Evolutionary conservation across 257 asterid genomes (phyloP).

Genomic region (Nicotiana noctiflora): DNA sequence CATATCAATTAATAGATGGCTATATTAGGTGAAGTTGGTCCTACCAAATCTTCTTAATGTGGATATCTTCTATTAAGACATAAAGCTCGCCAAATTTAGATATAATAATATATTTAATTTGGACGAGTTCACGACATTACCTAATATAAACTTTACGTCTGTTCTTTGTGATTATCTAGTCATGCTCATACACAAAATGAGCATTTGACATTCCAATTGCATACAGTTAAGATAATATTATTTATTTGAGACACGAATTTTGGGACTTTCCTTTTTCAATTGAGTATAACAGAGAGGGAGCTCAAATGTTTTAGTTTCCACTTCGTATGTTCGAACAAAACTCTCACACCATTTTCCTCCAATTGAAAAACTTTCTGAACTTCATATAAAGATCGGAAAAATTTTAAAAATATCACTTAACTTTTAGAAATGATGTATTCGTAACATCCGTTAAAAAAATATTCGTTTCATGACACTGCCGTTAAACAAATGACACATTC

Average conservation of each 20-base stretch:
- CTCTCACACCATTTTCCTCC: too few relatives aligned
- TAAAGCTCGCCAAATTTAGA: not conserved
- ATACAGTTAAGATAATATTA: too few relatives aligned
- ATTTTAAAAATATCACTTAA: too few relatives aligned
- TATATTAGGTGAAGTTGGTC: not conserved
- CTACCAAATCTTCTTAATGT: conserved; percentile 16
- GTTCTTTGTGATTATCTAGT: conserved; percentile 8
- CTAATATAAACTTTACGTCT: not conserved
- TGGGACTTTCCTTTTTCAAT: not conserved
- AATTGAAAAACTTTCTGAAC: too few relatives aligned
- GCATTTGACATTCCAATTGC: too few relatives aligned
- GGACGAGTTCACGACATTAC: not conserved
- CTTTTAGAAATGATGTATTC: too few relatives aligned
- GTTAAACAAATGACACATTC: too few relatives aligned
- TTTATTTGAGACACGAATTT: too few relatives aligned
- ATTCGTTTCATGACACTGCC: too few relatives aligned
- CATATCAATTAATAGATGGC: not conserved
- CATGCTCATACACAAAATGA: not conserved
- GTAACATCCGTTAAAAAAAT: too few relatives aligned
- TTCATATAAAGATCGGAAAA: too few relatives aligned
- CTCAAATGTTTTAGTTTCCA: not conserved
- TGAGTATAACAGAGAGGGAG: not conserved
- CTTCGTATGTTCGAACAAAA: too few relatives aligned
- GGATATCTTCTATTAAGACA: not conserved
- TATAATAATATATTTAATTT: not conserved